Percentiles rank a stretch among this genome's conserved stretches.
These are phyloP conservation scores for Pichia scutulata DNA, from an alignment of 805 yeast species.

Conservation along the genomic window DNA sequence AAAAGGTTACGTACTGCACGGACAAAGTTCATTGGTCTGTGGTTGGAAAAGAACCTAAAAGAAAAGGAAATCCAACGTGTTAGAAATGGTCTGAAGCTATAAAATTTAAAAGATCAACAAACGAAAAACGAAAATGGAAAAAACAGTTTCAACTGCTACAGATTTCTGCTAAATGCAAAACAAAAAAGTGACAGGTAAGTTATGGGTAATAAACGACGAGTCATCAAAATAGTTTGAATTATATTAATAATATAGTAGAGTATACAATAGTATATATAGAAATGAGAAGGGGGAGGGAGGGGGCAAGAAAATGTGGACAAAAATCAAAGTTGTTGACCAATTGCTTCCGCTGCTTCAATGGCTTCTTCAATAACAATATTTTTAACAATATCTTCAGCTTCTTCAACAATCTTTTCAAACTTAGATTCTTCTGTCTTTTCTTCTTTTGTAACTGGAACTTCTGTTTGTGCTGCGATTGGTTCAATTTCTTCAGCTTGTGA, in stretches of 20 bases:
- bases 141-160: not conserved
- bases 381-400: constrained; percentile 1
- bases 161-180: too few species aligned
- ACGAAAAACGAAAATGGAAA: not conserved
- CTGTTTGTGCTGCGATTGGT: not conserved
- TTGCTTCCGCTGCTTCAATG: constrained; percentile 9
- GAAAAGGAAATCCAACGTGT: not conserved
- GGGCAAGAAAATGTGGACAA: not conserved
- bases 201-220: not conserved
- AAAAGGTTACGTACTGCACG: not conserved
- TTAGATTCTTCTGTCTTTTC: not conserved
- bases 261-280: not conserved
- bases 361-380: constrained; percentile 3
- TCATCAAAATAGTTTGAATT: not conserved
- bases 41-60: too few species aligned
- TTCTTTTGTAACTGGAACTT: not conserved
- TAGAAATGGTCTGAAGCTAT: too few species aligned
- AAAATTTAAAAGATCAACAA: not conserved
- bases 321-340: constrained; percentile 8
- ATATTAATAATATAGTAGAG: not conserved
- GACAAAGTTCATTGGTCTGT: not conserved
- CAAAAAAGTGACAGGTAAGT: not conserved
- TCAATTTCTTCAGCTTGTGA: not conserved
- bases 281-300: too few species aligned
- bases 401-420: constrained; percentile 2